Conservation (phyloP, 805 yeast species). For the Lipomyces orientalis region DNA sequence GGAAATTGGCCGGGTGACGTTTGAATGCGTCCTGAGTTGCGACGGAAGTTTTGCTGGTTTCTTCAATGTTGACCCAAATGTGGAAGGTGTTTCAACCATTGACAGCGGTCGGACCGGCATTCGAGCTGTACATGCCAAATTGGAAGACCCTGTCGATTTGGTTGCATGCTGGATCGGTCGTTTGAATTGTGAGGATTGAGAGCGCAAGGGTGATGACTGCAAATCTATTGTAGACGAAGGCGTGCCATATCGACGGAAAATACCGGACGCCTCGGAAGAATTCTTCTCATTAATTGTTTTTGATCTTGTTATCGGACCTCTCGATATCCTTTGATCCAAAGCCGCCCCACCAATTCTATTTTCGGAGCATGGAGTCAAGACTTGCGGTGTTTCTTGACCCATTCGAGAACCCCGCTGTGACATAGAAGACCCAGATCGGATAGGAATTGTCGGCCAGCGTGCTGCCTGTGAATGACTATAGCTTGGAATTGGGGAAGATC, state of each 20-base stretch:
- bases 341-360: slow-evolving; percentile 12
- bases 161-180: neutral
- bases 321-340: neutral
- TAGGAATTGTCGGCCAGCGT: neutral
- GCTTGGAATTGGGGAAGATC: slow-evolving; percentile 8
- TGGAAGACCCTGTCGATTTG: neutral
- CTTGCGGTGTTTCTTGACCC: neutral
- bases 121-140: neutral
- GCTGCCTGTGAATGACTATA: neutral
- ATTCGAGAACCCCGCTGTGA: neutral
- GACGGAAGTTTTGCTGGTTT: neutral
- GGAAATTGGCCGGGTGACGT: neutral
- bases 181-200: neutral
- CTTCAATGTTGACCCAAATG: neutral
- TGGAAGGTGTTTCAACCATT: neutral
- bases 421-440: neutral
- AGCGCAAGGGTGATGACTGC: neutral
- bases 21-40: neutral
- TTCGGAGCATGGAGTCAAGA: slow-evolving; percentile 11
- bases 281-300: slow-evolving; percentile 1
- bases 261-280: neutral
- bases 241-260: neutral
- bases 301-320: slow-evolving; percentile 17
- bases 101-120: neutral
- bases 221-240: neutral